Evolutionary conservation across 805 yeast species (phyloP).

Genomic region (Pachysolen tannophilus): DNA sequence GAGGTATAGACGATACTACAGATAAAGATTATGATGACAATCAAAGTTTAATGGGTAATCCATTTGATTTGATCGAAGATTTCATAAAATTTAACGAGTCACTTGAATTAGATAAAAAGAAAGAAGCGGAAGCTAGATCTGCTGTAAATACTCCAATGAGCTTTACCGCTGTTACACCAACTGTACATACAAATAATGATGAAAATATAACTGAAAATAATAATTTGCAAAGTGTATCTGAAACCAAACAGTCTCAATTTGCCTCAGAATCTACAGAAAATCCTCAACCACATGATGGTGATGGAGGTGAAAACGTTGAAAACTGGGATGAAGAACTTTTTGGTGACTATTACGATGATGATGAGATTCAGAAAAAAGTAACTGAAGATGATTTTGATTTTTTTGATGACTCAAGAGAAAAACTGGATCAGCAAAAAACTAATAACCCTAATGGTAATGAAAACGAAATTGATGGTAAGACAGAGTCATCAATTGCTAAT

Average conservation of each 20-base stretch:
- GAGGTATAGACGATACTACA: conserved; percentile 16
- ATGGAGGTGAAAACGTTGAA: conserved; percentile 1
- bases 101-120: conserved; percentile 9
- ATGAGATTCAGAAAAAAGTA: conserved; percentile 5
- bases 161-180: conserved; percentile 1
- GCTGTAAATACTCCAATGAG: conserved; percentile 13
- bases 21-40: background rate
- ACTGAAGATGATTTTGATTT: conserved; percentile 19
- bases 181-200: conserved; percentile 1
- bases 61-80: conserved; percentile 20
- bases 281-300: conserved; percentile 1
- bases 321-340: conserved; percentile 3
- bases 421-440: conserved; percentile 1
- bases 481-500: too few relatives aligned
- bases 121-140: conserved; percentile 12
- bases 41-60: conserved; percentile 13
- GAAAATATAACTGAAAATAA: background rate
- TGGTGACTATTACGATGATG: conserved; percentile 2
- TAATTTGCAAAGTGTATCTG: background rate
- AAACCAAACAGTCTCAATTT: background rate
- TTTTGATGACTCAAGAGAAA: conserved; percentile 12
- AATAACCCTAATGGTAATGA: conserved; percentile 3
- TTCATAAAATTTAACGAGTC: conserved; percentile 16
- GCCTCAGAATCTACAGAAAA: background rate
- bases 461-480: conserved; percentile 7